phyloP scores from a whole-genome alignment of 2,329 filamentous ascomycete genomes.

The Dothistroma pini region DNA sequence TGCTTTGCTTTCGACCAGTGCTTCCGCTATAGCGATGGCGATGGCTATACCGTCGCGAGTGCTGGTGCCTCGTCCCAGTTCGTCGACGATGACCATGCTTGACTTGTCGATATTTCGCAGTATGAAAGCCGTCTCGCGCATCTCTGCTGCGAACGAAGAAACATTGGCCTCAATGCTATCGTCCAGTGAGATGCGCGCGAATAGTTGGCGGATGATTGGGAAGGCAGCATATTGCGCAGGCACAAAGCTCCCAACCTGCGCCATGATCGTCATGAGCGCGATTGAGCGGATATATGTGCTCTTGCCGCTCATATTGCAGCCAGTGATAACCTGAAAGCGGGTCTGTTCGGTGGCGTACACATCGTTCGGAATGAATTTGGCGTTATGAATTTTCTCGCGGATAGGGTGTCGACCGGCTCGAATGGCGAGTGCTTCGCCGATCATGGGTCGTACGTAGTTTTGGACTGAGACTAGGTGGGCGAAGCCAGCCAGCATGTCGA shows the following conservation, averaged over 20 bases:
- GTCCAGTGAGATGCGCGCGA: constrained; percentile 81
- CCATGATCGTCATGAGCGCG: constrained; percentile 85
- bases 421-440: constrained; percentile 65
- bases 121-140: constrained; percentile 95
- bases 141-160: constrained; percentile 90
- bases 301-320: constrained; percentile 98
- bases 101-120: constrained; percentile 72
- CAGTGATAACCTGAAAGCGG: constrained; percentile 89
- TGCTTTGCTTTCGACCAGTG: constrained; percentile 71
- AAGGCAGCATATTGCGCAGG: constrained; percentile 81
- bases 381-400: constrained; percentile 66
- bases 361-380: constrained; percentile 80
- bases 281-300: constrained; percentile 89
- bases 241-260: constrained; percentile 86
- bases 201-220: constrained; percentile 75
- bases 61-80: constrained; percentile 86
- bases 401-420: constrained; percentile 75
- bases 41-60: constrained; percentile 85
- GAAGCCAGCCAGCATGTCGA: constrained; percentile 68
- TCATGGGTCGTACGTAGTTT: constrained; percentile 67
- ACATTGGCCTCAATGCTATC: constrained; percentile 87
- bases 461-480: constrained; percentile 66
- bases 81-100: constrained; percentile 71
- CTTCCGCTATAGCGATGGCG: constrained; percentile 84
- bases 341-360: constrained; percentile 77